Evolutionary conservation across 768 basidiomycete species (phyloP), one percentile per base, ranked within the genome.

Genomic region (Lactarius hengduanensis): DNA sequence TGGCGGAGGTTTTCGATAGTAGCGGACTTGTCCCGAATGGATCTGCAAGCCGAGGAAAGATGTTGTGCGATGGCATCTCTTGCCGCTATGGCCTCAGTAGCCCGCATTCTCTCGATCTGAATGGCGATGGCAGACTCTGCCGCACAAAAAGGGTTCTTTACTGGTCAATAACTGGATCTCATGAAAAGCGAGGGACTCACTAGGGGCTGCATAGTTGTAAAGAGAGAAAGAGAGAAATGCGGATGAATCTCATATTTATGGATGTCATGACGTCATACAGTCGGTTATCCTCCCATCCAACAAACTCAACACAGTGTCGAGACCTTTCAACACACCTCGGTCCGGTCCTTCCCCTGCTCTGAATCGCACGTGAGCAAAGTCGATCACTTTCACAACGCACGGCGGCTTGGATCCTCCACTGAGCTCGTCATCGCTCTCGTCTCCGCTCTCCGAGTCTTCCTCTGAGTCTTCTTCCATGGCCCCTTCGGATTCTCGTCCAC

Each of bases 361-460:
- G 15, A 90, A 68, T 28, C 83, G 78, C 2, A 94, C 90, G 75
- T 98, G 96, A 8, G 95, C 96, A 75, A 99, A 98, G 78, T 99
- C 96, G 70, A 98, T 98, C 69, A 97, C 78, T 70, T 88, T 89
- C 66, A 97, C 81, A 16, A 81, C 79, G 57, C 53, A 68, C 4
- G 64, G 63, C 26, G 56, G 53, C 4, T 43, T 22, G 2, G 16
- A 9, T n/a, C 20, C 65, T 28, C 36, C 47, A 4, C 11, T 22
- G 10, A 6, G n/a, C 11, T 22, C 57, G 32, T 41, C 64, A 0
- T 36, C 55, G 38, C 57, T 34, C 9, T 55, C 67, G 13, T 50
- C 64, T 1, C 59, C 71, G 45, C 53, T 62, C 1, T 30, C 63
- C 16, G 57, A 69, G 8, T 64, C 69, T 3, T 53, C 73, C 32